Evolutionary conservation across 345 rosid genomes (phyloP).

Genomic region (Gossypium sturtianum): DNA sequence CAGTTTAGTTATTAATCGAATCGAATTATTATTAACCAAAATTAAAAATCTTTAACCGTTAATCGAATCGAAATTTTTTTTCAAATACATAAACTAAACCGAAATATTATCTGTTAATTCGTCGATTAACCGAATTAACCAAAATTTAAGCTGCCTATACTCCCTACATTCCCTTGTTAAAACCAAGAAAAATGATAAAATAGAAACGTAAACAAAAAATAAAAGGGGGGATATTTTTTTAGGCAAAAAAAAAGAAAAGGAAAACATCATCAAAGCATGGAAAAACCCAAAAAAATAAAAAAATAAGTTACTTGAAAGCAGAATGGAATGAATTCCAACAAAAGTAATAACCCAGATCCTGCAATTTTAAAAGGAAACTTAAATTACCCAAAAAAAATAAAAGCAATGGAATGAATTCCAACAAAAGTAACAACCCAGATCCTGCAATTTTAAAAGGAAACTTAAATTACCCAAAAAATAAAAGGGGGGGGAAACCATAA

Average conservation of each 20-base stretch:
- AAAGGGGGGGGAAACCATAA: background rate
- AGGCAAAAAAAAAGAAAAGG: too few species aligned
- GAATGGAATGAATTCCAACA: constrained; percentile 8
- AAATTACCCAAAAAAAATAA: constrained; percentile 3
- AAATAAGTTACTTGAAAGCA: constrained; percentile 22
- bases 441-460: constrained; percentile 18
- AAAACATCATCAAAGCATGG: constrained; percentile 7
- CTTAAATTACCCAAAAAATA: constrained; percentile 2
- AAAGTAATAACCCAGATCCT: constrained; percentile 20
- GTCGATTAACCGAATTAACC: too few species aligned
- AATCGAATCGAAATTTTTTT: too few species aligned
- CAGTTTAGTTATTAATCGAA: too few species aligned
- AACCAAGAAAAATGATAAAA: background rate
- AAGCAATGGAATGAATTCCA: constrained; percentile 10
- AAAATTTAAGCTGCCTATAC: background rate
- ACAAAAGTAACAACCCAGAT: constrained; percentile 12
- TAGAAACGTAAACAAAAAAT: background rate
- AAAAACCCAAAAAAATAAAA: constrained; percentile 4
- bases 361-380: constrained; percentile 11
- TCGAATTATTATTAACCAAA: too few species aligned
- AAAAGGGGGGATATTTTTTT: background rate
- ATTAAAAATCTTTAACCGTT: too few species aligned
- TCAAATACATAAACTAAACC: too few species aligned
- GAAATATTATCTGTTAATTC: too few species aligned
- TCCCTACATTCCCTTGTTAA: background rate